Evolutionary conservation across 345 rosid species (phyloP).

Genomic region (Pugionium cornutum): DNA sequence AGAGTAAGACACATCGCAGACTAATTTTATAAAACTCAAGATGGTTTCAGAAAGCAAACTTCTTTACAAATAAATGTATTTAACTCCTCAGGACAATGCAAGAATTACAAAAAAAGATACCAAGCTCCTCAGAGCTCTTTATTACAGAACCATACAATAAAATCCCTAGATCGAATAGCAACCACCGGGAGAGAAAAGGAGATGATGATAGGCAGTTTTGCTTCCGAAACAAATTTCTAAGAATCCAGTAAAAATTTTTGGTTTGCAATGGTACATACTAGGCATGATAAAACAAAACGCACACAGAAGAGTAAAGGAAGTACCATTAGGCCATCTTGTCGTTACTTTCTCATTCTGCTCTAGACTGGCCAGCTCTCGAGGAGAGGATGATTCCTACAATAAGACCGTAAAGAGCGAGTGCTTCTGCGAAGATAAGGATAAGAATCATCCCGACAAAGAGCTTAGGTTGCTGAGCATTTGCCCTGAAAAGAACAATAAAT

Average conservation of each 20-base stretch:
- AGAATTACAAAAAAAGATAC: slow-evolving; percentile 27
- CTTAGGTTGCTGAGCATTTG: slow-evolving; percentile 90
- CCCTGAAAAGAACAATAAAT: slow-evolving; percentile 45
- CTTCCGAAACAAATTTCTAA: slow-evolving; percentile 33
- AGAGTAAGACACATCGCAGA: slow-evolving; percentile 15
- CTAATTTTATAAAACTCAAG: not conserved
- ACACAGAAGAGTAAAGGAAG: slow-evolving; percentile 11
- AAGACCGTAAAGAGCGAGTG: slow-evolving; percentile 77
- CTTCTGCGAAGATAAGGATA: slow-evolving; percentile 44
- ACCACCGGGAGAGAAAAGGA: slow-evolving; percentile 24
- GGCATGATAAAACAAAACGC: slow-evolving; percentile 15
- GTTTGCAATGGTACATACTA: slow-evolving; percentile 30
- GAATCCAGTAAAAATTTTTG: slow-evolving; percentile 19
- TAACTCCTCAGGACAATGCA: slow-evolving; percentile 33
- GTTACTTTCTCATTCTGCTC: slow-evolving; percentile 56
- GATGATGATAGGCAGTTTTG: slow-evolving; percentile 10
- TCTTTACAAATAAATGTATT: slow-evolving; percentile 43
- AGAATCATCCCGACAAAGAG: slow-evolving; percentile 54
- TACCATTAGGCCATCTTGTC: not conserved
- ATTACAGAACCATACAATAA: slow-evolving; percentile 36
- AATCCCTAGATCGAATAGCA: slow-evolving; percentile 33
- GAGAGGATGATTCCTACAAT: slow-evolving; percentile 86
- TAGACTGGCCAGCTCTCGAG: slow-evolving; percentile 82
- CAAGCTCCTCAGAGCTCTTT: slow-evolving; percentile 41
- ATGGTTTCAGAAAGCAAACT: slow-evolving; percentile 27